These are phyloP conservation scores for Strobilomyces confusus DNA, from an alignment of 768 basidiomycete species.

Conservation along the genomic window DNA sequence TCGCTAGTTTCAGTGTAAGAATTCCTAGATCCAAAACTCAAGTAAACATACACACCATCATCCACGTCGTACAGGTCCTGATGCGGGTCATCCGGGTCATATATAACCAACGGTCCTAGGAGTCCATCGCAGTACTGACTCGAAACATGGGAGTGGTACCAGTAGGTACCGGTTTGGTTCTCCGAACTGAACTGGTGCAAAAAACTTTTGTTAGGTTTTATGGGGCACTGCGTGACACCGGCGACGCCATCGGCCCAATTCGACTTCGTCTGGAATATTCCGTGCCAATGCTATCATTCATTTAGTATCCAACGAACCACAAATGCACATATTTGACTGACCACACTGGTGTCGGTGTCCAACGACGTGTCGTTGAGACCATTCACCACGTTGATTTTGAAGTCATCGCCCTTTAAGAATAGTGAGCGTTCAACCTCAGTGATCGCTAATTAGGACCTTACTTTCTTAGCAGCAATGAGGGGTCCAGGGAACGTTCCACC, in stretches of 20 bases:
- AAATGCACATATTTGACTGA: neutral
- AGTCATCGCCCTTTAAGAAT: constrained; percentile 32
- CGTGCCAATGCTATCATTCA: neutral
- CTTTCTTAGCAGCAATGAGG: constrained; percentile 39
- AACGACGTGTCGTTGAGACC: constrained; percentile 43
- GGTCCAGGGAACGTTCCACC: constrained; percentile 44
- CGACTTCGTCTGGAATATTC: neutral
- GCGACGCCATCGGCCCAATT: constrained; percentile 6
- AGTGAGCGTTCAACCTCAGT: neutral
- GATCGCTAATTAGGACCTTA: neutral
- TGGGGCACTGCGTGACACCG: constrained; percentile 26
- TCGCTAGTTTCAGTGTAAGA: constrained; percentile 30
- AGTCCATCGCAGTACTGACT: constrained; percentile 37
- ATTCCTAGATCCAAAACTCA: constrained; percentile 19
- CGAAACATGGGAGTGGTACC: constrained; percentile 36
- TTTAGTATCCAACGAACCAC: neutral
- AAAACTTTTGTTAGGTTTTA: constrained; percentile 16
- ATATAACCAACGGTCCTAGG: constrained; percentile 34
- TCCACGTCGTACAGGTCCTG: constrained; percentile 40
- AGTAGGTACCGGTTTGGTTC: constrained; percentile 26
- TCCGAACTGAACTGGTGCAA: constrained; percentile 21
- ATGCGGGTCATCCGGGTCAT: constrained; percentile 40
- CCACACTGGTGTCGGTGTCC: constrained; percentile 26
- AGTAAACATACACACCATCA: constrained; percentile 27
- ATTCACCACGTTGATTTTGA: constrained; percentile 45